Percentiles rank a stretch among this genome's conserved stretches.
phyloP scores from a whole-genome alignment of 805 yeast genomes.

The Saturnispora serradocipensis region DNA sequence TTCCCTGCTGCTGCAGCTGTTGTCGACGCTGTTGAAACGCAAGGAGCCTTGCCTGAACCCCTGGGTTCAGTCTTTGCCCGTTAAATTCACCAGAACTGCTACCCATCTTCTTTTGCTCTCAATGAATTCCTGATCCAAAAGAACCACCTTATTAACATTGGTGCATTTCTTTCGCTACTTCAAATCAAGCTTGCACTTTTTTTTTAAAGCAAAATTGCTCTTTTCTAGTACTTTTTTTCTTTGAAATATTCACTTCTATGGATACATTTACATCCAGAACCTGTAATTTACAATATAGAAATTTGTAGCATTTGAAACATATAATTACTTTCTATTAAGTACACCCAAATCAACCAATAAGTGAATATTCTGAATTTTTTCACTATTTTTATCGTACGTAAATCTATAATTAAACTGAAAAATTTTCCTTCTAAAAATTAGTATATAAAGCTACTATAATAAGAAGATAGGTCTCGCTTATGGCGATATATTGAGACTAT shows the following conservation, averaged over 20 bases:
- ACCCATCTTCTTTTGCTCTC: not conserved
- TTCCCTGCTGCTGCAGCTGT: constrained; percentile 18
- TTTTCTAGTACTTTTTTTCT: not conserved
- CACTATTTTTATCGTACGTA: not conserved
- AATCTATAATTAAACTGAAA: not conserved
- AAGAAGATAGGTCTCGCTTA: too few relatives aligned
- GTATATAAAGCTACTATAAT: too few relatives aligned
- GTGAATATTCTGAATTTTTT: not conserved
- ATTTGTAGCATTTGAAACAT: not conserved
- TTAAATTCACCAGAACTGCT: constrained; percentile 9
- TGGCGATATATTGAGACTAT: too few relatives aligned
- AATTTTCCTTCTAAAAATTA: not conserved
- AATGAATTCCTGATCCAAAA: not conserved
- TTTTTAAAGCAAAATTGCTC: not conserved
- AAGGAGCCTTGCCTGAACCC: constrained; percentile 75
- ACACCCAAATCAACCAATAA: not conserved
- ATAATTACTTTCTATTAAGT: not conserved
- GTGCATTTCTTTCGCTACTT: not conserved
- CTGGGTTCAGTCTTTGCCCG: constrained; percentile 42
- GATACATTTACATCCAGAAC: too few relatives aligned
- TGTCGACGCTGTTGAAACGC: constrained; percentile 83
- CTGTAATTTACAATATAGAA: too few relatives aligned
- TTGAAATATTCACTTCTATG: not conserved
- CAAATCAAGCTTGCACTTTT: not conserved
- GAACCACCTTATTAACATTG: not conserved